Evolutionary conservation across 371 early-diverging fungal genomes (phyloP).

Genomic region (Synchytrium microbalum): DNA sequence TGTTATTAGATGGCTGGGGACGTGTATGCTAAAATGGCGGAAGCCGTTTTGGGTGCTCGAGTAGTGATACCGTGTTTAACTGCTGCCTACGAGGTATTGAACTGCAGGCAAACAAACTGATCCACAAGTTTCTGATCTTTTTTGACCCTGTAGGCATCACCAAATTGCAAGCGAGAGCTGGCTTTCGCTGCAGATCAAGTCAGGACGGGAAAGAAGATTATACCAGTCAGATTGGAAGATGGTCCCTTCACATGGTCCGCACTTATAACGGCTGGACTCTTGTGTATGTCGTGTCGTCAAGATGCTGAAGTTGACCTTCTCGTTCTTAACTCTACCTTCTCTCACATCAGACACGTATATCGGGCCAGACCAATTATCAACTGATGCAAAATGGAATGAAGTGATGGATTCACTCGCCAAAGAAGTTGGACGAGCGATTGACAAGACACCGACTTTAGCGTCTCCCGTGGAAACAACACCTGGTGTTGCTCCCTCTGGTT

Average conservation of each 20-base stretch:
- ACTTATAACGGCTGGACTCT: constrained; percentile 26
- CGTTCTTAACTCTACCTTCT: neutral
- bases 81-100: constrained; percentile 20
- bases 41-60: constrained; percentile 20
- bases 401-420: constrained; percentile 18
- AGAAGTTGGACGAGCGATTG: too few relatives aligned
- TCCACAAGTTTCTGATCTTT: neutral
- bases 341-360: constrained; percentile 1
- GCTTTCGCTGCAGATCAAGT: constrained; percentile 29
- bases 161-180: constrained; percentile 28
- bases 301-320: neutral
- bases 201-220: constrained; percentile 21
- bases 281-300: constrained; percentile 12
- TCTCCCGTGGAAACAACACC: too few relatives aligned
- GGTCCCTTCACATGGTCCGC: constrained; percentile 28
- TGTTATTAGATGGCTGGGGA: neutral
- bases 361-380: neutral
- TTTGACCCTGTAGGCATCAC: constrained; percentile 4
- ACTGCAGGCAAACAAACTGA: neutral
- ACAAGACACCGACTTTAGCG: too few relatives aligned
- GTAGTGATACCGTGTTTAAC: constrained; percentile 24
- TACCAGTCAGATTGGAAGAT: constrained; percentile 24
- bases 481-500: too few relatives aligned
- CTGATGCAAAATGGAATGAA: constrained; percentile 11
- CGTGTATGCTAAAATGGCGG: constrained; percentile 23